phyloP scores from a whole-genome alignment of 306 rosid species.

The Medicago ruthenica region DNA sequence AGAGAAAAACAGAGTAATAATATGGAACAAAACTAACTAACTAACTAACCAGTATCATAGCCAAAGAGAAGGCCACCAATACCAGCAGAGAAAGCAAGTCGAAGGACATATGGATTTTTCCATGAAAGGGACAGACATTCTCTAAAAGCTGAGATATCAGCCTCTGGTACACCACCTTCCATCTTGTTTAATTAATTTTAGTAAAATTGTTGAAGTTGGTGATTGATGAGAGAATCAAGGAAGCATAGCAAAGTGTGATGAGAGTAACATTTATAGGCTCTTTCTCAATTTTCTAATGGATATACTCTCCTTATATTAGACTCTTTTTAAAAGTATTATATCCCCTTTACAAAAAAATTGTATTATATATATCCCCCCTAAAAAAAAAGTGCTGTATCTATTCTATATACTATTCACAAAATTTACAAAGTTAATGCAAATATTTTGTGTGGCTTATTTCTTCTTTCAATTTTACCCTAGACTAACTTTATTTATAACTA shows the following conservation, averaged over 20 bases:
- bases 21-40: background rate
- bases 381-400: no score
- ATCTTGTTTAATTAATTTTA: constrained; percentile 13
- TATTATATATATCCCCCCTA: no score
- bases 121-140: constrained; percentile 47
- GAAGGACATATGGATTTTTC: constrained; percentile 52
- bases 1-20: background rate
- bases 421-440: no score
- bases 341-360: no score
- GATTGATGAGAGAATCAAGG: background rate
- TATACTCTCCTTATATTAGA: no score
- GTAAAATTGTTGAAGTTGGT: background rate
- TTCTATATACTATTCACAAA: no score
- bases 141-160: constrained; percentile 49
- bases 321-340: no score
- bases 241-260: background rate
- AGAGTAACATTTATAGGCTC: background rate
- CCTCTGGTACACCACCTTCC: constrained; percentile 48
- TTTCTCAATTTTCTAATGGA: background rate
- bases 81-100: constrained; percentile 55
- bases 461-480: no score
- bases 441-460: no score
- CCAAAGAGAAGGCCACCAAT: constrained; percentile 58
- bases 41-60: constrained; percentile 49
- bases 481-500: no score